Percentiles rank a stretch among this genome's conserved stretches.
phyloP scores from a whole-genome alignment of 1,284 basidiomycete genomes.

The Puccinia triticina region DNA sequence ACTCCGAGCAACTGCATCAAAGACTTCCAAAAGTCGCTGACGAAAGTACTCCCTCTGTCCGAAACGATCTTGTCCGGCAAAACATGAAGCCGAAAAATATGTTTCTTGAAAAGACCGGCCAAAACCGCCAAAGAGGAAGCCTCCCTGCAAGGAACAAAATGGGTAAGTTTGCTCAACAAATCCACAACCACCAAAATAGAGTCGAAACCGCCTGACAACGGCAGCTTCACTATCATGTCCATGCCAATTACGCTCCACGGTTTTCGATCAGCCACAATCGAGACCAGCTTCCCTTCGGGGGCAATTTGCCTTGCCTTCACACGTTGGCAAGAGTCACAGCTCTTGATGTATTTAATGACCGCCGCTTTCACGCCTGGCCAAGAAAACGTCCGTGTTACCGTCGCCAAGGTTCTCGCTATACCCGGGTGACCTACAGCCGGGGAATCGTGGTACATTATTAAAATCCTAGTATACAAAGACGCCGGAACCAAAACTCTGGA shows the following conservation, averaged over 20 bases:
- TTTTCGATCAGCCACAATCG: neutral
- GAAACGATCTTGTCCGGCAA: no score
- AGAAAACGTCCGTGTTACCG: neutral
- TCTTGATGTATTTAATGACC: neutral
- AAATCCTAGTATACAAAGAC: neutral
- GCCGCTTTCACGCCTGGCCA: constrained; percentile 15
- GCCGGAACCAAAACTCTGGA: neutral
- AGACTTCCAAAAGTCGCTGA: constrained; percentile 11
- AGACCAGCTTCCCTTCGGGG: constrained; percentile 58
- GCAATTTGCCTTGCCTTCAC: constrained; percentile 59
- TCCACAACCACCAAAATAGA: no score
- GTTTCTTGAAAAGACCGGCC: no score
- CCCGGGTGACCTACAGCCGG: neutral
- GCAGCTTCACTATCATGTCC: no score
- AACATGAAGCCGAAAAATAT: no score
- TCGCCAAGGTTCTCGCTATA: neutral
- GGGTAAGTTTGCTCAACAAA: no score
- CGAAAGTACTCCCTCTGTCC: neutral
- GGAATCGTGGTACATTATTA: no score
- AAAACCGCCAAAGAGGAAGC: no score
- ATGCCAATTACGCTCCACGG: no score
- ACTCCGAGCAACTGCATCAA: neutral
- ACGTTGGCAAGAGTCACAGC: constrained; percentile 60
- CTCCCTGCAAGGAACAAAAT: no score
- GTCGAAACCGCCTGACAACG: no score